Conservation (phyloP, 768 basidiomycete species). For the Crassisporium funariophilum region DNA sequence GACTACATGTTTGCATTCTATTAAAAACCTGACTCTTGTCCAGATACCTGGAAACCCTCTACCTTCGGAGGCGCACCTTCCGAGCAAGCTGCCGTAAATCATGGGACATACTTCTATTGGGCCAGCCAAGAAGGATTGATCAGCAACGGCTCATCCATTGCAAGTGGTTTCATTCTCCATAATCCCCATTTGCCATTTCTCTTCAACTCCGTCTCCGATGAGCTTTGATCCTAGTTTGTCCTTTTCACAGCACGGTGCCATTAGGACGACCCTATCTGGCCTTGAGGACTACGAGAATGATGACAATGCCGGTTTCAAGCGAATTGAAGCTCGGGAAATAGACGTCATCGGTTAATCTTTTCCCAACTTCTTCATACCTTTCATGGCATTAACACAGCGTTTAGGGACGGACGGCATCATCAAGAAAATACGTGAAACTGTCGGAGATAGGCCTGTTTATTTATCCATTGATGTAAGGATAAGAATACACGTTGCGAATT, state of each 20-base stretch:
- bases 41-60: constrained; percentile 75
- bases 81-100: constrained; percentile 74
- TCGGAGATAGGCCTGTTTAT: constrained; percentile 76
- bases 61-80: constrained; percentile 78
- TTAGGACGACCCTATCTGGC: constrained; percentile 80
- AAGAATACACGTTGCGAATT: constrained; percentile 5
- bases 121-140: constrained; percentile 84
- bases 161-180: constrained; percentile 55
- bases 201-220: constrained; percentile 27
- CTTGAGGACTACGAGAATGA: constrained; percentile 79
- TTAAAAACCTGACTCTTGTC: neutral
- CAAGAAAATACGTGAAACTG: constrained; percentile 75
- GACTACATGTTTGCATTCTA: constrained; percentile 11
- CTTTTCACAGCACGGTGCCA: constrained; percentile 76
- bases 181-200: constrained; percentile 15
- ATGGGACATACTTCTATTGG: constrained; percentile 92
- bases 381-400: neutral
- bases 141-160: constrained; percentile 76
- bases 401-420: constrained; percentile 76
- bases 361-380: neutral
- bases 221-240: constrained; percentile 76
- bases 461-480: constrained; percentile 70
- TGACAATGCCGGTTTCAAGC: constrained; percentile 75
- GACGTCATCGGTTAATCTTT: constrained; percentile 65
- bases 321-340: constrained; percentile 84